A percentile compares a stretch with the other conserved stretches of the same genome.
Conservation (phyloP, 2,329 filamentous ascomycete species). For the Pseudopyricularia cyperi region DNA sequence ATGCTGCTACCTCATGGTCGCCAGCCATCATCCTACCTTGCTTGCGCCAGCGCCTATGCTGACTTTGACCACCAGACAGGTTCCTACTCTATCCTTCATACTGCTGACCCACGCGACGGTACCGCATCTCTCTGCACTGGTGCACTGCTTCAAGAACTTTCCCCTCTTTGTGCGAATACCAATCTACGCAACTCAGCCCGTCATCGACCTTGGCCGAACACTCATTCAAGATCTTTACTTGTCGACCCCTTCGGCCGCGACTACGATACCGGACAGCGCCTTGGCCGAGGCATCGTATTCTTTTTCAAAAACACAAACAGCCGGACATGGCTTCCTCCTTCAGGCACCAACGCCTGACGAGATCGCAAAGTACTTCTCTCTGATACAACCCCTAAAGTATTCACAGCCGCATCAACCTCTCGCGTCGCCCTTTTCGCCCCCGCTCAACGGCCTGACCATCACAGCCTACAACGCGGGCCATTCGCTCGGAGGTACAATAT, state of each 20-base stretch:
- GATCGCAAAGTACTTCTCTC: constrained; percentile 81
- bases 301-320: constrained; percentile 35
- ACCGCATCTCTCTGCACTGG: constrained; percentile 83
- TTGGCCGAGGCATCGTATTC: constrained; percentile 53
- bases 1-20: constrained; percentile 16
- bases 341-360: constrained; percentile 72
- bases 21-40: constrained; percentile 1
- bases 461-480: constrained; percentile 96
- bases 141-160: constrained; percentile 94
- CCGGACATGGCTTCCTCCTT: constrained; percentile 43
- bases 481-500: constrained; percentile 92
- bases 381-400: constrained; percentile 89
- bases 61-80: constrained; percentile 45
- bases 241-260: constrained; percentile 77
- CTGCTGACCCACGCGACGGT: constrained; percentile 90
- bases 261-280: constrained; percentile 61
- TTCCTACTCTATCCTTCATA: constrained; percentile 83
- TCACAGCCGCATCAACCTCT: constrained; percentile 89
- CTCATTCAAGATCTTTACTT: constrained; percentile 85
- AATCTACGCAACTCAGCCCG: constrained; percentile 85
- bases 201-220: constrained; percentile 84
- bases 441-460: constrained; percentile 80
- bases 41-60: constrained; percentile 3
- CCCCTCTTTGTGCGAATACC: constrained; percentile 85
- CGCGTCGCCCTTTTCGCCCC: constrained; percentile 75